Conservation (phyloP, 305 asterid genomes). For the Fraxinus ornus region DNA sequence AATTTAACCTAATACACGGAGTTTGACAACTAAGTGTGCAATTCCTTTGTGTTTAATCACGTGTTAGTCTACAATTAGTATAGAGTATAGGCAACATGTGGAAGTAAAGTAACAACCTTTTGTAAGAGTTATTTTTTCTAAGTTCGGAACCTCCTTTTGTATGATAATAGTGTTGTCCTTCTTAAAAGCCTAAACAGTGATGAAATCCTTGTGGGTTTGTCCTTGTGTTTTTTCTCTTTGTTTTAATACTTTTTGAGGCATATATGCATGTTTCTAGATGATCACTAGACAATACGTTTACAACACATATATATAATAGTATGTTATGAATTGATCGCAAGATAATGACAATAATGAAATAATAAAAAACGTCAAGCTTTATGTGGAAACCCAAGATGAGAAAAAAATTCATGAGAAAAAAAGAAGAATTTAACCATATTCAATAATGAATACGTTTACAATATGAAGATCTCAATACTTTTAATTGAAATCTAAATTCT, state of each 20-base stretch:
- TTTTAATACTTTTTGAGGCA: constrained; percentile 28
- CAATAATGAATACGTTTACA: too few relatives aligned
- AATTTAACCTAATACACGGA: too few relatives aligned
- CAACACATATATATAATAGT: too few relatives aligned
- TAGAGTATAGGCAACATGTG: neutral
- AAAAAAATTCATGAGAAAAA: too few relatives aligned
- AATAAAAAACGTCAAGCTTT: too few relatives aligned
- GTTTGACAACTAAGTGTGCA: too few relatives aligned
- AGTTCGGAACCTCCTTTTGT: neutral
- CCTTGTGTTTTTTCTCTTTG: neutral
- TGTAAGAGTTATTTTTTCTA: neutral
- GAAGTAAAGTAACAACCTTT: neutral
- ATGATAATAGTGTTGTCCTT: neutral
- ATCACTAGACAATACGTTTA: neutral
- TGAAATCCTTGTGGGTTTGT: constrained; percentile 35
- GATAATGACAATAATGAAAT: too few relatives aligned
- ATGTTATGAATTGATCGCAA: too few relatives aligned
- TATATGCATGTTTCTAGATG: neutral
- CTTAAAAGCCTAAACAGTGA: constrained; percentile 33
- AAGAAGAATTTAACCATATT: too few relatives aligned
- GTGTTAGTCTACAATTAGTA: neutral
- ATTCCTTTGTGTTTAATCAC: neutral
- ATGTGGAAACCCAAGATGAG: too few relatives aligned
- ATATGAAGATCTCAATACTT: too few relatives aligned
- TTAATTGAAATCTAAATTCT: too few relatives aligned